These are phyloP conservation scores for Kregervanrija fluxuum DNA, from an alignment of 805 yeast species.

Conservation along the genomic window DNA sequence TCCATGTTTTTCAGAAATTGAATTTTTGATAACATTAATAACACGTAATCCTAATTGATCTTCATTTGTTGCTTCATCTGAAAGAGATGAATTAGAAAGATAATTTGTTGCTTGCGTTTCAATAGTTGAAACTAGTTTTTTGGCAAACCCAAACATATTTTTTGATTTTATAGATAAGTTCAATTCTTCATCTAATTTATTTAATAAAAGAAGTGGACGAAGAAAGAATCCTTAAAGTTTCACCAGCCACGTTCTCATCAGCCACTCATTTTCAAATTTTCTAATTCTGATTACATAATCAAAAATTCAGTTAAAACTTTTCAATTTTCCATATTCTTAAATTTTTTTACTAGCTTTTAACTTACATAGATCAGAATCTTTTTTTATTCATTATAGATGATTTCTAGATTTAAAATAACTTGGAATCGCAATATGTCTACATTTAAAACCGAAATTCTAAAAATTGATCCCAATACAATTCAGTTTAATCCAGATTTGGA, in stretches of 20 bases:
- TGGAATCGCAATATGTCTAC: background rate
- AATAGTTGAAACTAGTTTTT: constrained; percentile 48
- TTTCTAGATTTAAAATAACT: background rate
- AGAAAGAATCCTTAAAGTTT: no score
- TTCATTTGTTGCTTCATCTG: constrained; percentile 8
- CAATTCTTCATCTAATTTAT: no score
- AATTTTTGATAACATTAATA: constrained; percentile 37
- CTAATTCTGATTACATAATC: background rate
- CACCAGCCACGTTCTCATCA: no score
- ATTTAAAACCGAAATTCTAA: constrained; percentile 37
- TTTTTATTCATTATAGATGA: background rate
- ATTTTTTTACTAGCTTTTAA: background rate
- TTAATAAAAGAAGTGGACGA: no score
- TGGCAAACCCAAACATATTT: constrained; percentile 58
- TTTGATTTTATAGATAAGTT: no score
- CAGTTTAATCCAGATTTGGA: constrained; percentile 34
- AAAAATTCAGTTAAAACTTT: background rate
- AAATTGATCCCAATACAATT: constrained; percentile 49
- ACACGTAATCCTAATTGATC: constrained; percentile 49
- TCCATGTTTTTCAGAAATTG: constrained; percentile 44
- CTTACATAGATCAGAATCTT: background rate
- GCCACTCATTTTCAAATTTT: no score
- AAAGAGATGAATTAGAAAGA: constrained; percentile 17
- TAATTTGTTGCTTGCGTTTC: constrained; percentile 31
- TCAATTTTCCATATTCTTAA: background rate